Evolutionary conservation across 805 yeast genomes (phyloP), one percentile per base, ranked within the genome.

Genomic region (Grigorovia yakushimaensis): DNA sequence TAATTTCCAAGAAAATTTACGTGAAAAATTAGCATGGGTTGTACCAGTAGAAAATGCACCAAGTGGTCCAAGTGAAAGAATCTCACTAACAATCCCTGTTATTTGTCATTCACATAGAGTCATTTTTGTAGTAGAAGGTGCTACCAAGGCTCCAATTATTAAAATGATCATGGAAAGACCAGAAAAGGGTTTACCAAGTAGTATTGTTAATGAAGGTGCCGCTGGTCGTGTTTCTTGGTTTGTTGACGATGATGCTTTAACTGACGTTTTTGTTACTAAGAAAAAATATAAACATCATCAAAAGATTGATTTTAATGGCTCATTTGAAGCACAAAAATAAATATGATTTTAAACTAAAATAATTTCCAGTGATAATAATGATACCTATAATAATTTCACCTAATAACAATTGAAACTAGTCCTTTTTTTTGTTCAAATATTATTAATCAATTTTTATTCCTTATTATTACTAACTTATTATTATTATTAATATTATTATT

Each of bases 141-240:
- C 89, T 41, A 87, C 95, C 21, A 91, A 91, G 68, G 96, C 96
- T 2, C 95, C 95, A 3, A 82, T 91, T 46, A 77, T 91, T 61
- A 82, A 87, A 61, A 85, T 83, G 11, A 89, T 91, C 48, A 84
- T 91, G 88, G 98, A 91, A 69, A 78, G 96, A 61, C 97, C 97
- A 2, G 98, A 93, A 62, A 88, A 88, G 71, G 96, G 96, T 1
- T 74, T 91, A 50, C 98, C 98, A 36, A 84, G 93, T 51, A 81
- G 93, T 50, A 83, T 91, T 49, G 96, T 91, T 47, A 89, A 89
- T 62, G 97, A 88, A 67, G 85, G 86, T 27, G 95, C 96, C n/a
- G 96, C 95, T 1, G 97, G 97, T 15, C 83, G 84, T 67, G 96
- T 91, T 5, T 79, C 89, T 7, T 91, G 98, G 98, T 91, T 91